Evolutionary conservation across 225 moss, liverwort and hornwort genomes (phyloP).

Genomic region (Thuidium tamariscinum): DNA sequence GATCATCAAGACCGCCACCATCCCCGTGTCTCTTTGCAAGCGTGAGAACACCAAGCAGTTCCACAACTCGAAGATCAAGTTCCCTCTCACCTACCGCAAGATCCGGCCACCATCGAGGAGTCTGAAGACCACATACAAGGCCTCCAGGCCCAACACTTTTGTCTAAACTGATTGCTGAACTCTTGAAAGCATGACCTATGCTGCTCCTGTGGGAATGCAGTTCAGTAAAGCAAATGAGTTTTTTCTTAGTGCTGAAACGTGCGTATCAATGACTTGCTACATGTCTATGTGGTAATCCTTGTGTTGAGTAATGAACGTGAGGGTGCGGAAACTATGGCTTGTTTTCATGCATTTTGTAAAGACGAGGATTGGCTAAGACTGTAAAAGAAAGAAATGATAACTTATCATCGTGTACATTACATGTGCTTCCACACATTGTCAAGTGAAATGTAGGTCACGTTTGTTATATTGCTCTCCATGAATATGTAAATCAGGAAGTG

Average conservation of each 20-base stretch:
- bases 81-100: conserved; percentile 85
- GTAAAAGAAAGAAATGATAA: neutral
- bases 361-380: neutral
- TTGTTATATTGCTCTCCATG: no score
- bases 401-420: no score
- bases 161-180: conserved; percentile 18
- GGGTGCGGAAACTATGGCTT: neutral
- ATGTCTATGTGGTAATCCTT: no score
- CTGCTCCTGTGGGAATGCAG: neutral
- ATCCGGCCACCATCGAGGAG: conserved; percentile 77
- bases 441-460: neutral
- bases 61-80: conserved; percentile 69
- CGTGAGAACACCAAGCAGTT: conserved; percentile 90
- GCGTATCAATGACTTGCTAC: neutral
- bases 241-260: neutral
- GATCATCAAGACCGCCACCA: conserved; percentile 93
- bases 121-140: conserved; percentile 87
- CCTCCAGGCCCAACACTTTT: conserved; percentile 78
- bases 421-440: no score
- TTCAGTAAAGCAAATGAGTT: conserved; percentile 3
- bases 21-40: conserved; percentile 77
- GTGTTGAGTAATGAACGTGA: neutral
- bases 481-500: neutral
- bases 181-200: neutral
- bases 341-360: neutral